Evolutionary conservation across 805 yeast genomes (phyloP).

Genomic region (Kuraishia borneana): DNA sequence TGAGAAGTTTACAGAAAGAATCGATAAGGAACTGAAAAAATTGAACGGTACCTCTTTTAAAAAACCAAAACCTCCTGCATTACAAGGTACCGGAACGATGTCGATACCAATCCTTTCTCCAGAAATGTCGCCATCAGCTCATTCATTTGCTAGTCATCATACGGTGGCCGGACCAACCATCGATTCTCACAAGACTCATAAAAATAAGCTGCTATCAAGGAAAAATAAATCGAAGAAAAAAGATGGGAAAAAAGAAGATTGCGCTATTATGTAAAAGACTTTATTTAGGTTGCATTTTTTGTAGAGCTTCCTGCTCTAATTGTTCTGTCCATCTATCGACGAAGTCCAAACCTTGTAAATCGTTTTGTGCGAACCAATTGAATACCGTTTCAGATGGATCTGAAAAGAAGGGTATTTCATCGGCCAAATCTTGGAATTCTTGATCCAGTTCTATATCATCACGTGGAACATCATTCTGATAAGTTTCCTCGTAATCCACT

Average conservation of each 20-base stretch:
- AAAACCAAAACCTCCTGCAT: not conserved
- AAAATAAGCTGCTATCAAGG: not conserved
- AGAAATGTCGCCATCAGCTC: not conserved
- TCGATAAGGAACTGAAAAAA: not conserved
- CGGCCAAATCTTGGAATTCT: not conserved
- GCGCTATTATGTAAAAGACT: not conserved
- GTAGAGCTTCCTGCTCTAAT: conserved; percentile 53
- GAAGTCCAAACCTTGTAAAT: conserved; percentile 33
- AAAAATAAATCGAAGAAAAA: not conserved
- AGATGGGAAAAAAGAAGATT: not conserved
- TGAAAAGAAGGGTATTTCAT: conserved; percentile 10
- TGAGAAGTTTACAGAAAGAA: not conserved
- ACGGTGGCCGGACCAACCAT: not conserved
- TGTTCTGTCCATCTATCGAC: conserved; percentile 77
- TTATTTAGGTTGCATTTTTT: conserved; percentile 10
- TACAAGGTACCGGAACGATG: not conserved
- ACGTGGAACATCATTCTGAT: not conserved
- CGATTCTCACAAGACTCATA: not conserved
- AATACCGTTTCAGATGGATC: conserved; percentile 26
- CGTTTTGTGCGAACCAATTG: conserved; percentile 35
- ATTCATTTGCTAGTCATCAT: not conserved
- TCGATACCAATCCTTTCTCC: conserved; percentile 1
- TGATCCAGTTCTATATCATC: not conserved
- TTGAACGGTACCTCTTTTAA: not conserved
- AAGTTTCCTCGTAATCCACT: not conserved